Percentiles rank a stretch among this genome's conserved stretches.
Conservation (phyloP, 345 rosid species). For the Lepidium didymum region DNA sequence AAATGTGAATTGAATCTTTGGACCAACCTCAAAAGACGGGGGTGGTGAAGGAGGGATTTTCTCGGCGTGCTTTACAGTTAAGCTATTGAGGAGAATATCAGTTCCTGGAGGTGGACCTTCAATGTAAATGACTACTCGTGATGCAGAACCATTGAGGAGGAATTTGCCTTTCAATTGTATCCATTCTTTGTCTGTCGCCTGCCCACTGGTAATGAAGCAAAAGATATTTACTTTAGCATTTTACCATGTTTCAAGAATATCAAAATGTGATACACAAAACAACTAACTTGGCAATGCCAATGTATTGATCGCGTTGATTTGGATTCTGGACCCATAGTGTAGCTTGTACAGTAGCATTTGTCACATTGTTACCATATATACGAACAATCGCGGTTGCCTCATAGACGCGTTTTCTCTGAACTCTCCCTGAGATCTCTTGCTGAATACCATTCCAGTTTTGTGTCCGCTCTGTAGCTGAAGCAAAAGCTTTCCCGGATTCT, state of each 20-base stretch:
- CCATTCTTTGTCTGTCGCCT: conserved; percentile 86
- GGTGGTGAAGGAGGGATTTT: conserved; percentile 57
- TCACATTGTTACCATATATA: conserved; percentile 54
- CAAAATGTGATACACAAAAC: background rate
- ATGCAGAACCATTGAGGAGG: conserved; percentile 69
- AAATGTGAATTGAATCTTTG: conserved; percentile 61
- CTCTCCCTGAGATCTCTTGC: conserved; percentile 72
- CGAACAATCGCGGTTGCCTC: conserved; percentile 61
- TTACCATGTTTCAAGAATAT: conserved; percentile 34
- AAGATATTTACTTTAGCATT: conserved; percentile 43
- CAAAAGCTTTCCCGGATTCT: conserved; percentile 57
- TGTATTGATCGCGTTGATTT: conserved; percentile 63
- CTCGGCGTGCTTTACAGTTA: conserved; percentile 61
- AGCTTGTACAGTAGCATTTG: conserved; percentile 46
- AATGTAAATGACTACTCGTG: conserved; percentile 55
- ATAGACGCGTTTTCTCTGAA: conserved; percentile 61
- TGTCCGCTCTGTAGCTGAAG: conserved; percentile 64
- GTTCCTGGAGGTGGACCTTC: conserved; percentile 93
- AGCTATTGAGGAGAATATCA: conserved; percentile 71
- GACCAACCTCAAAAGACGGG: conserved; percentile 62
- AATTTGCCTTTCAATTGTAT: conserved; percentile 67
- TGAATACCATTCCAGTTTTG: conserved; percentile 85
- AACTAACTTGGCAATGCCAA: conserved; percentile 64
- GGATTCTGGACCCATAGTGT: conserved; percentile 75
- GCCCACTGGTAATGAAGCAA: conserved; percentile 39